Conservation (phyloP, 495 filamentous ascomycete species). For the Sordaria brevicollis region DNA sequence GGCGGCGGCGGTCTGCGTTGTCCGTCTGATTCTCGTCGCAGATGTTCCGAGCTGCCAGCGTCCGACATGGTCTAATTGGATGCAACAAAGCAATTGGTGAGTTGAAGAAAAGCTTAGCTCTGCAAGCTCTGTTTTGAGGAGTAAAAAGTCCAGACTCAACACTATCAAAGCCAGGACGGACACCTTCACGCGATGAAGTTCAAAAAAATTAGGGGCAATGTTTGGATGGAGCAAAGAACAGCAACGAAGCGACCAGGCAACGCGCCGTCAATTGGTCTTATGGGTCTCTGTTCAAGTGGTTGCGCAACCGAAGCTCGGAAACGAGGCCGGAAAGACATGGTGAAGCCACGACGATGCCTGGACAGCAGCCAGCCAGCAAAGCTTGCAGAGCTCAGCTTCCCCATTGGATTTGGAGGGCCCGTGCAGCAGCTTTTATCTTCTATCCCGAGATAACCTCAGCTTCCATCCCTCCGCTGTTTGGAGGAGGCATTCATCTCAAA, state of each 20-base stretch:
- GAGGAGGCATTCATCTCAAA: not conserved
- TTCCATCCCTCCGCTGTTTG: not conserved
- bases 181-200: not conserved
- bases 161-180: not conserved
- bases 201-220: not conserved
- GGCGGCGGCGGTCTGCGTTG: not conserved
- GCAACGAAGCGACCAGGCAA: not conserved
- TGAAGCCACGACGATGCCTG: conserved; percentile 1
- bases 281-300: not conserved
- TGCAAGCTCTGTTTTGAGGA: not conserved
- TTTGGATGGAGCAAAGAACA: not conserved
- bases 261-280: not conserved
- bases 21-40: not conserved
- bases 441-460: not conserved
- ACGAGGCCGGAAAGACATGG: conserved; percentile 1
- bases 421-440: not conserved
- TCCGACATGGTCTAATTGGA: not conserved
- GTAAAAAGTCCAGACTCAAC: not conserved
- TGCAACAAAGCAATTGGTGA: not conserved
- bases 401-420: not conserved
- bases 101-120: not conserved
- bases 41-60: not conserved
- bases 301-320: not conserved
- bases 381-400: not conserved
- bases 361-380: not conserved